Conservation (phyloP, 2,329 filamentous ascomycete genomes). For the Aspergillus costaricaensis region DNA sequence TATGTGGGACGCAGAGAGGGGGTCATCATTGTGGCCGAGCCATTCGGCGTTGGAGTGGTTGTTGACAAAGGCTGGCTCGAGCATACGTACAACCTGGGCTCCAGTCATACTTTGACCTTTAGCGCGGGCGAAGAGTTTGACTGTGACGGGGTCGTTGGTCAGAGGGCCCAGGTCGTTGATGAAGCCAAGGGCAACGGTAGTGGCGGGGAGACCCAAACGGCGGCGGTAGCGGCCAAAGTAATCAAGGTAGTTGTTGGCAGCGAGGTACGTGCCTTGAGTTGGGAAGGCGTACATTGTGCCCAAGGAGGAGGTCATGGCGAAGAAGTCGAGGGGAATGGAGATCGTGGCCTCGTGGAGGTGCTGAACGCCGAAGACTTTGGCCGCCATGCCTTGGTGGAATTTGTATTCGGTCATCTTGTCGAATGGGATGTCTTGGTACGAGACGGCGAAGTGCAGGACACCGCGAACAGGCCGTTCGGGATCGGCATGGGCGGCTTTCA, state of each 20-base stretch:
- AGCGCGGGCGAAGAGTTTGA: no score
- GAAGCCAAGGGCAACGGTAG: not conserved
- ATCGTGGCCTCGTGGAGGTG: not conserved
- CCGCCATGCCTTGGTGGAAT: not conserved
- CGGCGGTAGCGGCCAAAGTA: not conserved
- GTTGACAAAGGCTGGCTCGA: no score
- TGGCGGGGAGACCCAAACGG: not conserved
- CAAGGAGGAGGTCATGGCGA: not conserved
- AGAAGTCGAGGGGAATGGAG: not conserved
- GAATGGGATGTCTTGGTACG: not conserved
- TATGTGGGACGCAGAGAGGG: no score
- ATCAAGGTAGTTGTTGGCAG: slow-evolving; percentile 4
- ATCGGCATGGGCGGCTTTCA: not conserved
- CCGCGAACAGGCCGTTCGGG: not conserved
- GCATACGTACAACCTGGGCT: no score
- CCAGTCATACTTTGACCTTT: no score
- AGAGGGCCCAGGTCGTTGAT: no score
- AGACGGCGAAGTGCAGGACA: not conserved
- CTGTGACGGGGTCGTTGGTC: no score
- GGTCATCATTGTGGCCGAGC: no score
- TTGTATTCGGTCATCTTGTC: not conserved
- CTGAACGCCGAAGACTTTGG: not conserved
- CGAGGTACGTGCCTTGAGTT: not conserved
- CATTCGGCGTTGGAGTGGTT: no score
- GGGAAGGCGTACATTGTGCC: not conserved